Percentiles rank a stretch among this genome's conserved stretches.
These are phyloP conservation scores for Nematodospora valgi DNA, from an alignment of 805 yeast species.

Conservation along the genomic window DNA sequence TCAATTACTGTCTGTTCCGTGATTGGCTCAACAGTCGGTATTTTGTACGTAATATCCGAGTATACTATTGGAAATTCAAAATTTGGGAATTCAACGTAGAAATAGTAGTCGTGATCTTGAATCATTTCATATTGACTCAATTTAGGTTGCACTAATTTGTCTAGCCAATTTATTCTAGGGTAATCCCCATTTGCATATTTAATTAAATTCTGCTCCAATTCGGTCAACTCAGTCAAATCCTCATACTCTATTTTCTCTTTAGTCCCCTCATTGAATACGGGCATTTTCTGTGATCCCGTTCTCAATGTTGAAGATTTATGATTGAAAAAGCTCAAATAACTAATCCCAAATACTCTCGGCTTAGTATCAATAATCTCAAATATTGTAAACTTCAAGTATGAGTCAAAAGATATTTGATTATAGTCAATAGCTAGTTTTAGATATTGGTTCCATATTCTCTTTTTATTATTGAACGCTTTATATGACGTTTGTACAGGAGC, in stretches of 20 bases:
- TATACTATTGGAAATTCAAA: slow-evolving; percentile 42
- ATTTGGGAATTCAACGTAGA: slow-evolving; percentile 40
- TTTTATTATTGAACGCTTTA: slow-evolving; percentile 27
- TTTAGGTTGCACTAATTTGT: slow-evolving; percentile 37
- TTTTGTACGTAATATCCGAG: slow-evolving; percentile 29
- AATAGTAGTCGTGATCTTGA: slow-evolving; percentile 16
- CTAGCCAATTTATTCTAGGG: slow-evolving; percentile 67
- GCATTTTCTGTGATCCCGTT: slow-evolving; percentile 63
- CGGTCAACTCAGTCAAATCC: slow-evolving; percentile 18
- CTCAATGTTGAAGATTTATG: slow-evolving; percentile 51
- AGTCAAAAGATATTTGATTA: slow-evolving; percentile 62
- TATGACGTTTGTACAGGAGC: slow-evolving; percentile 35
- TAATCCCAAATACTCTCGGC: slow-evolving; percentile 54
- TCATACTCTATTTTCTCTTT: slow-evolving; percentile 19
- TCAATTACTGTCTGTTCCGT: too few species aligned
- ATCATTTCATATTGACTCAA: slow-evolving; percentile 5
- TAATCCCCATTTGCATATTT: slow-evolving; percentile 67
- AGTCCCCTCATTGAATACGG: slow-evolving; percentile 17
- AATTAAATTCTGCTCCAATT: slow-evolving; percentile 53
- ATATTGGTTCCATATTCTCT: slow-evolving; percentile 69
- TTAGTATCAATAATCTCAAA: slow-evolving; percentile 65
- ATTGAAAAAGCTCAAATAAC: slow-evolving; percentile 60
- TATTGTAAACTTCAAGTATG: slow-evolving; percentile 57
- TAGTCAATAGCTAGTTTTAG: slow-evolving; percentile 67
- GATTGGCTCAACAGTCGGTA: slow-evolving; percentile 4